Evolutionary conservation across 1,284 basidiomycete genomes (phyloP).

Genomic region (Boletus semigastroideus): DNA sequence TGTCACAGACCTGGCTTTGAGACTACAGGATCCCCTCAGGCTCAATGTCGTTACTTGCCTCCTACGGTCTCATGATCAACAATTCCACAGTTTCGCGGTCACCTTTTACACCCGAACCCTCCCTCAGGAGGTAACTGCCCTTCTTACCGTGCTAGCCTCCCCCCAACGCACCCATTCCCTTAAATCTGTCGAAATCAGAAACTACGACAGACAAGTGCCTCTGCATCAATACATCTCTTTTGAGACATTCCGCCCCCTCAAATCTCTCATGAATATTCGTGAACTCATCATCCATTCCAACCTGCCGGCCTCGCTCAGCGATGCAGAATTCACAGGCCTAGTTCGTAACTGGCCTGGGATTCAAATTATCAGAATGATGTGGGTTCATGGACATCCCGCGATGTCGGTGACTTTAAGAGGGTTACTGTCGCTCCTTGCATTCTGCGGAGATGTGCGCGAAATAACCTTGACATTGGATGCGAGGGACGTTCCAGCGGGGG

Average conservation of each 20-base stretch:
- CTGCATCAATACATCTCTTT: not conserved
- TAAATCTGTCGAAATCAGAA: not conserved
- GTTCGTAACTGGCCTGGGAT: not conserved
- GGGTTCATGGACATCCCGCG: not conserved
- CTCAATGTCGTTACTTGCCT: not conserved
- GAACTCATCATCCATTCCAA: not conserved
- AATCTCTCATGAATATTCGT: conserved; percentile 1
- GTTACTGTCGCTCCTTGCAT: not conserved
- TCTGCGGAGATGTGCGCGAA: not conserved
- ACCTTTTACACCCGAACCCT: not conserved
- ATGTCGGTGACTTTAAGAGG: not conserved
- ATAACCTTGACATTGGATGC: not conserved
- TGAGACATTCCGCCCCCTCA: not conserved
- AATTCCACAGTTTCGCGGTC: not conserved
- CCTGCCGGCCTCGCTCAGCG: not conserved
- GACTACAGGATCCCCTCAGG: not conserved
- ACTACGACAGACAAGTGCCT: no score
- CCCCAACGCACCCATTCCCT: conserved; percentile 5
- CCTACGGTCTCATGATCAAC: conserved; percentile 3
- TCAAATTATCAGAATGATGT: no score
- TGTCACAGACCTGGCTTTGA: not conserved
- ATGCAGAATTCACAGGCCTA: not conserved
- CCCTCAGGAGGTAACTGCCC: not conserved
- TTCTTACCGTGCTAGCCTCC: conserved; percentile 1
- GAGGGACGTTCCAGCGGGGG: no score